A percentile compares a stretch with the other conserved stretches of the same genome.
Conservation (phyloP, 768 basidiomycete genomes). For the Leccinellum albellum region DNA sequence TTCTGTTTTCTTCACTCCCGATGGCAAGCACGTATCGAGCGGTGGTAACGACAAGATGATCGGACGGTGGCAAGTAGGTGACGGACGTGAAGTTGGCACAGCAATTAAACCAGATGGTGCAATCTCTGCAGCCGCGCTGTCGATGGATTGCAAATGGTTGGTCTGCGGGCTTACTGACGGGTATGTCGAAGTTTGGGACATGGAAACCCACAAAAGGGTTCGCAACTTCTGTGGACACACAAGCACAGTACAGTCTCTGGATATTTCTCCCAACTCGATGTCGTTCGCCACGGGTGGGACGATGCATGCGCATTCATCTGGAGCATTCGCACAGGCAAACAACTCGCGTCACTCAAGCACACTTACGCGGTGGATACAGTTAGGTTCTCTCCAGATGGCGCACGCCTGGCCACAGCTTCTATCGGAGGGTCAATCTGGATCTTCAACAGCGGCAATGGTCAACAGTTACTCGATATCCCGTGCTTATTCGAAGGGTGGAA, state of each 20-base stretch:
- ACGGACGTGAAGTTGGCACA: neutral
- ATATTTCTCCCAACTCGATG: neutral
- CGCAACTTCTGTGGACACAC: too few species aligned
- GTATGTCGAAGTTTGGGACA: neutral
- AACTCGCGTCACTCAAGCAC: neutral
- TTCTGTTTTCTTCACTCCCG: neutral
- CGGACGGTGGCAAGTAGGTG: neutral
- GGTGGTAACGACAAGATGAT: neutral
- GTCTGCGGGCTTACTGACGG: neutral
- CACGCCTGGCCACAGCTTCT: neutral
- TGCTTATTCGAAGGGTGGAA: neutral
- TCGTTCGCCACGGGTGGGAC: neutral
- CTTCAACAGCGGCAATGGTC: neutral
- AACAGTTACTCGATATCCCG: neutral
- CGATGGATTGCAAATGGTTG: neutral
- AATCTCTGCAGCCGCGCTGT: neutral
- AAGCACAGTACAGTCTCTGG: neutral
- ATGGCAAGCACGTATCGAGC: neutral
- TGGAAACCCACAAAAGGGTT: neutral
- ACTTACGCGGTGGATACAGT: neutral
- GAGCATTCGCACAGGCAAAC: neutral
- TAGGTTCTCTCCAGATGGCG: neutral
- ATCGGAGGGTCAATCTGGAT: neutral
- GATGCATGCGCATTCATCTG: neutral
- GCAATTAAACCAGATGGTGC: neutral